Percentiles rank a stretch among this genome's conserved stretches.
These are phyloP conservation scores for Bromus sterilis DNA, from an alignment of 176 grass and related monocot species.

Conservation along the genomic window DNA sequence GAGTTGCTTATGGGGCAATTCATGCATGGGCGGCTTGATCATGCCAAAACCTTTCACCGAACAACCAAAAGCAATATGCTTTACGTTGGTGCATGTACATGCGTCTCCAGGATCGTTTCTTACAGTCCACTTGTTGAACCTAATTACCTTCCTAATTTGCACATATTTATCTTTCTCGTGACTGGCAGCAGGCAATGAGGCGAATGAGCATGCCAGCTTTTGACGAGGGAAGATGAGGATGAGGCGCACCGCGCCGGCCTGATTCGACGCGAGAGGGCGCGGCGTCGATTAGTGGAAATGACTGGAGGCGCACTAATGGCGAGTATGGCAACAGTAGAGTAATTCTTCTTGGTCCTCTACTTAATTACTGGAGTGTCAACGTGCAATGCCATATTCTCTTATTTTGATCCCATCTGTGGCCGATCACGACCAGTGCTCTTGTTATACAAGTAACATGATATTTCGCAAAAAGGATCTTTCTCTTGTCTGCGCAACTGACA, in stretches of 20 bases:
- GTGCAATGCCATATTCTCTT: not conserved
- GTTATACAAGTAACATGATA: not conserved
- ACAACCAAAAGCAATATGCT: not conserved
- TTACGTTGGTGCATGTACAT: not conserved
- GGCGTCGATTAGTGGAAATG: not conserved
- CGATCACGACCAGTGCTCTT: not conserved
- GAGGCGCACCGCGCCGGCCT: not conserved
- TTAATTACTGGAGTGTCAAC: not conserved
- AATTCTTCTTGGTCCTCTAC: not conserved
- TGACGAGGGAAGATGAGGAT: constrained; percentile 5
- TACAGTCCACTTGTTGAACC: not conserved
- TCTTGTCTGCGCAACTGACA: not conserved
- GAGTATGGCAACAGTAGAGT: too few relatives aligned
- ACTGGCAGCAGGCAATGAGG: not conserved
- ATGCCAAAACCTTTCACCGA: not conserved
- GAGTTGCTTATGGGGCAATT: not conserved
- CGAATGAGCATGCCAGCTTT: not conserved
- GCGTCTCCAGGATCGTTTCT: not conserved
- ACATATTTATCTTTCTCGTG: not conserved
- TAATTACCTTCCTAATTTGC: not conserved
- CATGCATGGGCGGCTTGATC: not conserved
- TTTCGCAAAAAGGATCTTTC: not conserved
- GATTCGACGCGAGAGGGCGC: not conserved
- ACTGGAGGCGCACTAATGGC: not conserved
- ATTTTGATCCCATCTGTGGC: not conserved